Evolutionary conservation across 129 eudicot species (phyloP), one percentile per base, ranked within the genome.

Genomic region (Arctium minus): DNA sequence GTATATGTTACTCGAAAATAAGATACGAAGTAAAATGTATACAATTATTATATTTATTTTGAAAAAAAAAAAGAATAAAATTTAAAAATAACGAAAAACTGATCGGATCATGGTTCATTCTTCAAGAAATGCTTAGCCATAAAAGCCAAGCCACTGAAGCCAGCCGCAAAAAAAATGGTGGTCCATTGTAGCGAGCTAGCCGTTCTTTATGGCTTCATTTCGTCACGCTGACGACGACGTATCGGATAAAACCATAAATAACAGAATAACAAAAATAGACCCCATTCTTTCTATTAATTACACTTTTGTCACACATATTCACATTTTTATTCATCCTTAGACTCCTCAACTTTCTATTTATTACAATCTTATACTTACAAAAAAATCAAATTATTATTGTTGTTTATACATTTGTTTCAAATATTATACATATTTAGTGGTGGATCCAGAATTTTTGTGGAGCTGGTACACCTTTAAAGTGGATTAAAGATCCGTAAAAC

Each of bases 151-250:
- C 27, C 27, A 22, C 27, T 22, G 27, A 22, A 22, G 27, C 39
- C 73, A 69, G 73, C 73, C 73, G 73, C 73, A 69, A 31, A 22
- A 22, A 68, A 33, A 69, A 11, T 69, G n/a, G 73, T 69, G 73
- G 73, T 69, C 73, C 73, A 69, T 11, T 30, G 73, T 29, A 69
- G 73, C 13, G 27, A 15, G 22, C 65, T 17, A 56, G 65, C 65
- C 65, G 65, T 56, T 27, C 35, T 69, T 69, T 29, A 69, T 29
- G 31, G 39, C 37, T 30, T 69, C 18, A 69, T 31, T 27, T 30
- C 5, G 39, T 69, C 39, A 31, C 5, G 37, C 39, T 69, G 37
- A 69, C 37, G 37, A 30, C n/a, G 36, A 1, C 72, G 72, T 67
- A 7, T 67, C 17, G 3, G 35, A 31, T 69, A 69, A 29, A 69